Evolutionary conservation across 2,329 filamentous ascomycete genomes (phyloP), one percentile per base, ranked within the genome.

Genomic region (Xylariaceae sp.): DNA sequence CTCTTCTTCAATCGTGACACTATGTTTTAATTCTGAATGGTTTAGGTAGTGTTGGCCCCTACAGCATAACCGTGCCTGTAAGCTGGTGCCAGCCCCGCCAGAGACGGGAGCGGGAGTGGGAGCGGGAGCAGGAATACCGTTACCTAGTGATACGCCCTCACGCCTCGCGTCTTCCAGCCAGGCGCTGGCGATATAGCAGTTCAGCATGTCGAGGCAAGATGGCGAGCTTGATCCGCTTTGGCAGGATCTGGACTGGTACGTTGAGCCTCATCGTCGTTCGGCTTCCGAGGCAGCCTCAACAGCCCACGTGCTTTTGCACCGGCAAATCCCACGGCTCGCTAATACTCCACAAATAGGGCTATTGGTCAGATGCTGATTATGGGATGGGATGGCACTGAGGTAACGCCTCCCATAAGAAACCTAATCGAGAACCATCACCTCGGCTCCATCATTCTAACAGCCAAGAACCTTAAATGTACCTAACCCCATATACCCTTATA

Each of bases 361-460:
- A 84, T 89, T 75, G 87, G 87, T 58, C 87, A 90, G 76, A 81
- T 86, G 76, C 78, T 90, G 71, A 86, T 88, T 70, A 89, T 91
- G 85, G 88, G 88, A 70, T 95, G 89, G 78, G 88, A 94, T 76
- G 89, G 89, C 58, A 89, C 87, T 53, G 82, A 88, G 69, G 85
- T 94, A 51, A 92, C 88, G 30, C 88, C 88, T 57, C 88, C 91
- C 71, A 91, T 94, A 68, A 84, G 83, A 61, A 85, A 83, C 64
- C 80, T 91, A 62, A 94, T 95, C 66, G 84, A 89, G 69, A 81
- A 89, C 62, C 84, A 92, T 69, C 88, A 97, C 70, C 79, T 99
- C 47, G 94, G 94, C 53, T 94, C 90, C 50, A 88, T 97, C 66
- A 77, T 91, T 56, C 74, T 94, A 59, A 91, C 88, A 40, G 88